Evolutionary conservation across 2,329 filamentous ascomycete species (phyloP), one percentile per base, ranked within the genome.

Genomic region (Talaromyces amestolkiae): DNA sequence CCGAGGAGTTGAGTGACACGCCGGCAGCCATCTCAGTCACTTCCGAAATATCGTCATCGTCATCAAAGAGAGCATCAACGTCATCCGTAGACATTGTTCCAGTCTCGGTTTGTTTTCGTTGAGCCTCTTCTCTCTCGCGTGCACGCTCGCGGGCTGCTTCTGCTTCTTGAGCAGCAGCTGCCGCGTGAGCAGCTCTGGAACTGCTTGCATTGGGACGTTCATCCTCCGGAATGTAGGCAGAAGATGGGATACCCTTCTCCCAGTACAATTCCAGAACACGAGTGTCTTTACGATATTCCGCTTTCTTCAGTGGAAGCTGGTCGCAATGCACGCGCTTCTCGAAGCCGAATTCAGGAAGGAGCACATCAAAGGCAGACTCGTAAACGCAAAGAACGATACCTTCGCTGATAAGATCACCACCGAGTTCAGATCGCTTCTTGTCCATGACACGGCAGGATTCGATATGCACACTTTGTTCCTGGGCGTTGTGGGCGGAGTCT

Each of bases 311-410:
- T 35, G 95, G 95, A 76, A 99, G 85, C 83, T 99, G 95, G 75
- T 99, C 95, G 76, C 95, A 99, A 81, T 99, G 95, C 61, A 99
- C 95, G 69, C 95, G 92, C 87, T 99, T 99, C 84, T 99, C 95
- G 71, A 99, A 98, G 70, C 95, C 95, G 84, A 93, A 99, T 76
- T 99, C 93, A 6, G 95, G 95, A 76, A 99, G 98, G 69, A 99
- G 86, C 51, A 99, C 92, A 77, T 99, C 95, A 76, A 99, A 99
- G 22, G 95, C 95, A 33, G 95, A 98, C 80, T 99, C 95, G 79
- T 99, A 99, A 37, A 99, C 95, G 75, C 92, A 97, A 64, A 99
- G 85, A 58, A 99, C 93, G 72, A 99, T 94, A 71, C 95, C 95
- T 77, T 98, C 94, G 72, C 91, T 93, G 76, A 99, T 93, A 63